Base-by-base conservation (phyloP, 495 filamentous ascomycete species). In the Penicillium steckii region DNA sequence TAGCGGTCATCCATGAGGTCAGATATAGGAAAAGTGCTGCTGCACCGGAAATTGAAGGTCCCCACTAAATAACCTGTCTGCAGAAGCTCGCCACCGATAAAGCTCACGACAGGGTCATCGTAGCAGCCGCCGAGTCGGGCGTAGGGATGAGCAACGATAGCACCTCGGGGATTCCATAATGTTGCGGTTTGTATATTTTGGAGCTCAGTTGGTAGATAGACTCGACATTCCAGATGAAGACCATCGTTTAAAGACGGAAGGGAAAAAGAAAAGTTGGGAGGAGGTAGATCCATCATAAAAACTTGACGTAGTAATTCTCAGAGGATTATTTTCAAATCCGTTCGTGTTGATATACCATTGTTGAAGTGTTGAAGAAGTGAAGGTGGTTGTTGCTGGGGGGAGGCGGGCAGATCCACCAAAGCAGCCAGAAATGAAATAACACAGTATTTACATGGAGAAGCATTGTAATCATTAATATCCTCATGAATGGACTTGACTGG, bases 31-130 rank as follows among this genome's bases (percentile, higher is more conserved):
- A 12, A 38, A 21, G 35, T 0, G 13, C 7, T 26, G 24, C 13
- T 15, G 17, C 68, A 95, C 91, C 91, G 83, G 58, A 97, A 96
- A 62, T 98, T 97, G 67, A 97, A 97, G 1, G 90, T 95, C 5
- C 78, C 87, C 15, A 97, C 89, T 2, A 95, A 67, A 60, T 80
- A 93, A 15, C 88, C 90, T 21, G 74, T 61, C 4, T 75, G 67
- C 6, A 95, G 65, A 21, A 96, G 74, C 48, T 85, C 84, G 2
- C 66, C 65, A 1, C 80, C 81, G 10, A 88, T 65, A 19, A 81
- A 71, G 25, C 80, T 70, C 12, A 98, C 89, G 18, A 95, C 77
- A 0, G 79, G 78, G 56, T 97, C 91, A 64, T 97, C 88, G 65
- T 84, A 93, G 71, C 75, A 86, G 4, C 94, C 94, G 9, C 94